Evolutionary conservation across 2,329 filamentous ascomycete species (phyloP).

Genomic region (Ophiostoma ulmi): DNA sequence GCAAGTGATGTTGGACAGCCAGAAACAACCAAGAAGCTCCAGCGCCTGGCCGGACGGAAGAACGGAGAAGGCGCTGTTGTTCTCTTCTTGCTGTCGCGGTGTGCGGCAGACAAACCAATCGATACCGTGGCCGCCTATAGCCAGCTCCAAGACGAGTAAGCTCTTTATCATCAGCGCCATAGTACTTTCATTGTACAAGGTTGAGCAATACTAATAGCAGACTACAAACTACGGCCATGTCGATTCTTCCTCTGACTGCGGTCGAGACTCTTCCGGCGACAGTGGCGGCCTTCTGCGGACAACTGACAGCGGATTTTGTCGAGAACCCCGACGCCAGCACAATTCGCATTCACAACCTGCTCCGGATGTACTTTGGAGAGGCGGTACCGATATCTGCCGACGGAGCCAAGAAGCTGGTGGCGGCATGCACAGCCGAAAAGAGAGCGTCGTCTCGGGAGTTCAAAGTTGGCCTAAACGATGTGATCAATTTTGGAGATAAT

Average conservation of each 20-base stretch:
- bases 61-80: conserved; percentile 33
- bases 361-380: conserved; percentile 17
- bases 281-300: conserved; percentile 38
- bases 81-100: conserved; percentile 39
- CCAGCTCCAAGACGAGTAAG: background rate
- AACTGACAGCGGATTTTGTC: conserved; percentile 26
- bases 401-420: background rate
- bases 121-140: background rate
- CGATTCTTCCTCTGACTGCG: conserved; percentile 36
- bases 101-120: background rate
- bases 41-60: conserved; percentile 33
- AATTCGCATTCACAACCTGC: background rate
- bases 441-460: background rate
- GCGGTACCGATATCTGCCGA: conserved; percentile 14
- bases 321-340: background rate
- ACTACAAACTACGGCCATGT: background rate
- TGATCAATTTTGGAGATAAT: background rate
- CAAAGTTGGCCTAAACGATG: background rate
- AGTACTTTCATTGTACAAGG: too few relatives aligned
- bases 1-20: conserved; percentile 35
- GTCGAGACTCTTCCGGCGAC: conserved; percentile 35
- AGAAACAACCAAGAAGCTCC: conserved; percentile 35
- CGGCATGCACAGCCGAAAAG: background rate
- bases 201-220: background rate
- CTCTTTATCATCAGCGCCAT: background rate